phyloP scores from a whole-genome alignment of 2,329 filamentous ascomycete species.

The Stemphylium vesicarium region DNA sequence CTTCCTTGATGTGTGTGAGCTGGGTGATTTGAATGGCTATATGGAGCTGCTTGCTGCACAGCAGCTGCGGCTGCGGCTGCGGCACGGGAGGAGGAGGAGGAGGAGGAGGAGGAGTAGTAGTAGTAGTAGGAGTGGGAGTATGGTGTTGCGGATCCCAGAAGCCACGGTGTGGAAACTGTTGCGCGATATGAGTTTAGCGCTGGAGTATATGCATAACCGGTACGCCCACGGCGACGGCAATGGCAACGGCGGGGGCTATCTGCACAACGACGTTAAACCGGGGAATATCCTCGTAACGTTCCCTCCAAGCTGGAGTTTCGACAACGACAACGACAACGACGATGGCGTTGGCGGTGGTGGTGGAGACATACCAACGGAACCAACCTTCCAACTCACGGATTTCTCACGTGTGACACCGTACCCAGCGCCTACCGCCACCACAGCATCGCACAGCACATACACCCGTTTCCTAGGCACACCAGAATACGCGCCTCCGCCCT shows the following conservation, averaged over 20 bases:
- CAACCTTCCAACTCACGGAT: constrained; percentile 35
- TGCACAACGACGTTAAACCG: constrained; percentile 91
- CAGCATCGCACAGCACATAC: too few relatives aligned
- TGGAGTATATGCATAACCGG: constrained; percentile 30
- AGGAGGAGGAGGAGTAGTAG: too few relatives aligned
- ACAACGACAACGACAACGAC: too few relatives aligned
- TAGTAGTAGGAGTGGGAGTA: too few relatives aligned
- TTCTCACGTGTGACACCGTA: constrained; percentile 21
- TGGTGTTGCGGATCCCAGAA: constrained; percentile 20
- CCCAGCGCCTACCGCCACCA: neutral
- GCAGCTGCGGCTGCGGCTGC: too few relatives aligned
- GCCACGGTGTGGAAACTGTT: constrained; percentile 37
- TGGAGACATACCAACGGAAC: constrained; percentile 21
- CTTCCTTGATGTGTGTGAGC: constrained; percentile 25
- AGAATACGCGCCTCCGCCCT: constrained; percentile 27
- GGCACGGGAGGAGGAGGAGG: too few relatives aligned
- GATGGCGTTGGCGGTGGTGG: too few relatives aligned
- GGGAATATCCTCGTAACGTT: constrained; percentile 82
- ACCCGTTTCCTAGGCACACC: constrained; percentile 20
- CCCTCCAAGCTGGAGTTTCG: neutral
- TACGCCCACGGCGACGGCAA: neutral
- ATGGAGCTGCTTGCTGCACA: constrained; percentile 1
- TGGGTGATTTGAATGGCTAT: constrained; percentile 25
- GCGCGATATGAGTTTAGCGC: constrained; percentile 27
- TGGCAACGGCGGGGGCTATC: too few relatives aligned